These are phyloP conservation scores for Asterionellopsis glacialis DNA, from an alignment of 108 stramenopile species.

Conservation along the genomic window DNA sequence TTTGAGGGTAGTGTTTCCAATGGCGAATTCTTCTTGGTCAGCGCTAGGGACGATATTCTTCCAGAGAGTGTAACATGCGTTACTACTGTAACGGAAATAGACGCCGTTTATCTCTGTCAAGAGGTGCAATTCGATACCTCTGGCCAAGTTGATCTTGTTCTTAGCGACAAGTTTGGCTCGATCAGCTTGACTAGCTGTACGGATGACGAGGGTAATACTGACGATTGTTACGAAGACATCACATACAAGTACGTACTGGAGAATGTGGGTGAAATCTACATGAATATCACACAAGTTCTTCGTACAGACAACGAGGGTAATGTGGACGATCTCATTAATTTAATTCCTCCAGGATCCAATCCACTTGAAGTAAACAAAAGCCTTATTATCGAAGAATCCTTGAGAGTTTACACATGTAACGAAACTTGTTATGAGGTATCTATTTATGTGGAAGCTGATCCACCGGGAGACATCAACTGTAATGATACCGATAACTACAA, in stretches of 20 bases:
- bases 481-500: background rate
- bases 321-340: background rate
- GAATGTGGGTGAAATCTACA: background rate
- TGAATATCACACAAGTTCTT: background rate
- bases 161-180: conserved; percentile 3
- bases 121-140: background rate
- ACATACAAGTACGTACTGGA: background rate
- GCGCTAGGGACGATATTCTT: no score
- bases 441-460: background rate
- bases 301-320: background rate
- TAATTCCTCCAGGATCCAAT: background rate
- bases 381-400: background rate
- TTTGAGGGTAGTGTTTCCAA: no score
- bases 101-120: no score
- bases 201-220: background rate
- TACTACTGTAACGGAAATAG: no score
- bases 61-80: no score
- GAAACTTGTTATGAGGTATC: background rate
- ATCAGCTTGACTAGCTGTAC: background rate
- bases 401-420: background rate
- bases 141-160: background rate
- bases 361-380: background rate
- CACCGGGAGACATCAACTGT: background rate
- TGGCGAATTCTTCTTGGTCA: no score
- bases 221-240: background rate